Conservation (phyloP, 1,284 basidiomycete genomes). For the Ceratobasidium sp. region DNA sequence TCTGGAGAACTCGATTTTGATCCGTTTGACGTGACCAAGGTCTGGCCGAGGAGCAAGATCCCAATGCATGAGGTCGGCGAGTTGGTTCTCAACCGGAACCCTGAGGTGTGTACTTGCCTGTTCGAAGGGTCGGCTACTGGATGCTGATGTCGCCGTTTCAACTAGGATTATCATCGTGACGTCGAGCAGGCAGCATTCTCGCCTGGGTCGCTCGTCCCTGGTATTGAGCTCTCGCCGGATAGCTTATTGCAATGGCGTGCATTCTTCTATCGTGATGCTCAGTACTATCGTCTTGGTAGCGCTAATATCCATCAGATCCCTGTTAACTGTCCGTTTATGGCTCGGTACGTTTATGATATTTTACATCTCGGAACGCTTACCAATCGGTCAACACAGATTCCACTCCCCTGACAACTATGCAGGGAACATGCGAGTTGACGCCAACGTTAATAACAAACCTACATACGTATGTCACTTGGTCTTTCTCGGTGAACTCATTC, state of each 20-base stretch:
- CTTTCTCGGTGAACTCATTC: not conserved
- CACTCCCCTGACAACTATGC: slow-evolving; percentile 53
- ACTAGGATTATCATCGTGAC: slow-evolving; percentile 40
- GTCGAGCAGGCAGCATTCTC: slow-evolving; percentile 76
- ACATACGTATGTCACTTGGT: slow-evolving; percentile 46
- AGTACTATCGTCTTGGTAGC: slow-evolving; percentile 52
- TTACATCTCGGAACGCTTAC: slow-evolving; percentile 16
- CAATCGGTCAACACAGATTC: slow-evolving; percentile 40
- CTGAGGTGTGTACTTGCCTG: slow-evolving; percentile 11
- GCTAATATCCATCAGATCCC: slow-evolving; percentile 45
- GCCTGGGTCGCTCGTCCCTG: slow-evolving; percentile 86
- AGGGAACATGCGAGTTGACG: slow-evolving; percentile 53
- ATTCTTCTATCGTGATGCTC: slow-evolving; percentile 96
- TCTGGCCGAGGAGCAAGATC: slow-evolving; percentile 54
- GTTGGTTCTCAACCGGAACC: slow-evolving; percentile 55
- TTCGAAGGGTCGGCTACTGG: slow-evolving; percentile 46
- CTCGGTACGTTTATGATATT: slow-evolving; percentile 21
- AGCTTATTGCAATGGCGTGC: slow-evolving; percentile 92
- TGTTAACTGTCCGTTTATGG: slow-evolving; percentile 30
- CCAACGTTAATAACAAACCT: slow-evolving; percentile 50
- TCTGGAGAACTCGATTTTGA: slow-evolving; percentile 54
- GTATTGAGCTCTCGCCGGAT: slow-evolving; percentile 88
- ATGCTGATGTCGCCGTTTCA: slow-evolving; percentile 46
- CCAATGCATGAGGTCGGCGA: slow-evolving; percentile 56
- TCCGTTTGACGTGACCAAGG: slow-evolving; percentile 57